Percentiles rank a stretch among this genome's conserved stretches.
Conservation (phyloP, 1,139 yeast genomes). For the Geotrichum australiense region DNA sequence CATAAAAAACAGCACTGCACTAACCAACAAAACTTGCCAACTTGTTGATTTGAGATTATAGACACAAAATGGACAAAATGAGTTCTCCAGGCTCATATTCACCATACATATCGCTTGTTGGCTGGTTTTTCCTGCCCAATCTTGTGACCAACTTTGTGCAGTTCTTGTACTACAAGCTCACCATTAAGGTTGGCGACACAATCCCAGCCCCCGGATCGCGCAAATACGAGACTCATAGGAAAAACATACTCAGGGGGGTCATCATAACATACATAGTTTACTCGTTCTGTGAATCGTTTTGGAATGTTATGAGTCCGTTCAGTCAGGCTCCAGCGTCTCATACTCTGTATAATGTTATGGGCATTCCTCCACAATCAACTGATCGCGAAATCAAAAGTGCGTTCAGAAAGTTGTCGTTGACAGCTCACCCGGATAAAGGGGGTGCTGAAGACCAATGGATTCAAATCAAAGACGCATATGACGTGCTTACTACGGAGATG, state of each 20-base stretch:
- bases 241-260: slow-evolving; percentile 8
- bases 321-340: slow-evolving; percentile 7
- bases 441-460: slow-evolving; percentile 24
- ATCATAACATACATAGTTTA: slow-evolving; percentile 13
- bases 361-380: slow-evolving; percentile 18
- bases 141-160: slow-evolving; percentile 20
- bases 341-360: slow-evolving; percentile 22
- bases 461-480: slow-evolving; percentile 27
- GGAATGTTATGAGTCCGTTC: slow-evolving; percentile 15
- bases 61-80: too few relatives aligned
- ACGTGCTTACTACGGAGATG: slow-evolving; percentile 26
- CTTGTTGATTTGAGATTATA: too few relatives aligned
- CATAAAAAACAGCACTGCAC: too few relatives aligned
- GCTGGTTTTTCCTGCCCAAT: slow-evolving; percentile 27
- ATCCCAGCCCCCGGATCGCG: slow-evolving; percentile 17
- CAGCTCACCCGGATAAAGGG: slow-evolving; percentile 35
- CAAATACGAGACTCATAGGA: slow-evolving; percentile 12
- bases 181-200: slow-evolving; percentile 17
- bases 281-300: slow-evolving; percentile 16
- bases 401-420: slow-evolving; percentile 26
- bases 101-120: slow-evolving; percentile 17
- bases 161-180: slow-evolving; percentile 18
- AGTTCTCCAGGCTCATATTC: neutral
- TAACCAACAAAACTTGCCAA: too few relatives aligned
- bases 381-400: slow-evolving; percentile 20